Evolutionary conservation across 2,329 filamentous ascomycete species (phyloP), one percentile per base, ranked within the genome.

Genomic region (Tolypocladium capitatum): DNA sequence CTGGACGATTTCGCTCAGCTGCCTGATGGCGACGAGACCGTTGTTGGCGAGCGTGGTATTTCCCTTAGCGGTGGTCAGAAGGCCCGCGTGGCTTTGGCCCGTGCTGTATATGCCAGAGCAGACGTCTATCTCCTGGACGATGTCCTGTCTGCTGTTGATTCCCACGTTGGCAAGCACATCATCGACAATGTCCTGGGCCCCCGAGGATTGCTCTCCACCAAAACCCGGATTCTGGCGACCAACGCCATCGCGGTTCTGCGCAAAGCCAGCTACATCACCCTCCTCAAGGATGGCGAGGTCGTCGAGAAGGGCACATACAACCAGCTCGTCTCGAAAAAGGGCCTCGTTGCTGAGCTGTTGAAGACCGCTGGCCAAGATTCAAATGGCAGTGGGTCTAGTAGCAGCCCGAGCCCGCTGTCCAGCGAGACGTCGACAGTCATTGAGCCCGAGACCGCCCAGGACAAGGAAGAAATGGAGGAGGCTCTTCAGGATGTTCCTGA

Each of bases 41-140:
- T 96, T 59, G 94, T 98, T 34, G 92, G 92, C 49, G 94, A 98
- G 69, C 83, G 92, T 53, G 92, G 92, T 36, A 98, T 98, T 49
- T 97, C 91, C 2, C 72, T 98, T 24, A 96, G 90, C 53, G 91
- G 91, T 55, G 92, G 94, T 6, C 92, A 98, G 63, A 98, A 96
- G 68, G 91, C 92, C 48, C 86, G 92, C 52, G 75, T 98, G 51
- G 91, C 89, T 14, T 74, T 98, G 47, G 92, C 92, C 36, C 80
- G 92, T 63, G 91, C 94, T 30, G 92, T 98, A 1, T 98, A 98
- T 61, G 90, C 94, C 46, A 80, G 92, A 56, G 89, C 92, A n/a
- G 94, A 98, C 63, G 81, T 98, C 45, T 97, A 97, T 60, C 74
- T 98, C 13, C 74, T 98, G 11, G 92, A 98, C 56, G 92, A 98